Percentiles rank a stretch among this genome's conserved stretches.
Evolutionary conservation across 2,329 filamentous ascomycete genomes (phyloP).

Genomic region (Fusarium bulbicola): DNA sequence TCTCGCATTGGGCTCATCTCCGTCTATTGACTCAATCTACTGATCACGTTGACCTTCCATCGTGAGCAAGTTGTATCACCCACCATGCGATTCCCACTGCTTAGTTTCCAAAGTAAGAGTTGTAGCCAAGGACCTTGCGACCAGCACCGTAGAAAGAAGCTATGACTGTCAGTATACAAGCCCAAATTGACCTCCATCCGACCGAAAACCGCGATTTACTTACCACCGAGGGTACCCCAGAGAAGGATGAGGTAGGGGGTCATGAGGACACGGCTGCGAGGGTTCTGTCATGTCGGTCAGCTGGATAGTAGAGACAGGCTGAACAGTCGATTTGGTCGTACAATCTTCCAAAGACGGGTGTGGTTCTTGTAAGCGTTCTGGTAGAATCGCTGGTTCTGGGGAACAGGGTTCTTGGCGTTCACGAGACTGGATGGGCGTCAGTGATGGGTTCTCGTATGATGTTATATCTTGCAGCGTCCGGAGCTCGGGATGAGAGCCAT

Average conservation of each 20-base stretch:
- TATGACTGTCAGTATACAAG: slow-evolving; percentile 42
- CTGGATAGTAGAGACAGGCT: slow-evolving; percentile 9
- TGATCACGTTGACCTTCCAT: slow-evolving; percentile 33
- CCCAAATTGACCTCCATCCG: background rate
- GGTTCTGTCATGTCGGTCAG: slow-evolving; percentile 58
- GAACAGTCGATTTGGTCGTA: slow-evolving; percentile 55
- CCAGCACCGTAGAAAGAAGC: slow-evolving; percentile 75
- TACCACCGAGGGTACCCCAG: slow-evolving; percentile 70
- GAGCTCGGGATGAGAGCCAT: slow-evolving; percentile 36
- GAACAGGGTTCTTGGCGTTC: slow-evolving; percentile 80
- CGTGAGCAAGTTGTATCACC: slow-evolving; percentile 9
- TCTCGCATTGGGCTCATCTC: slow-evolving; percentile 27
- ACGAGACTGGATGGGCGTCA: slow-evolving; percentile 59
- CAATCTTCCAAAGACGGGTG: slow-evolving; percentile 80
- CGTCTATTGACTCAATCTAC: slow-evolving; percentile 43
- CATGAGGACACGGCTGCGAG: slow-evolving; percentile 71
- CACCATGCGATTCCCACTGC: slow-evolving; percentile 6
- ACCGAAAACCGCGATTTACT: slow-evolving; percentile 44
- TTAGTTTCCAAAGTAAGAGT: slow-evolving; percentile 77
- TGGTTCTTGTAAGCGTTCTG: slow-evolving; percentile 76
- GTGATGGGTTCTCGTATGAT: slow-evolving; percentile 43
- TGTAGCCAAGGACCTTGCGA: slow-evolving; percentile 79
- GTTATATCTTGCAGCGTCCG: slow-evolving; percentile 16
- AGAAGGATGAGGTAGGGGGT: slow-evolving; percentile 74
- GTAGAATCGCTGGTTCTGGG: slow-evolving; percentile 77